Base-by-base conservation (phyloP, 2,329 filamentous ascomycete genomes). In the Fusarium phyllophilum region DNA sequence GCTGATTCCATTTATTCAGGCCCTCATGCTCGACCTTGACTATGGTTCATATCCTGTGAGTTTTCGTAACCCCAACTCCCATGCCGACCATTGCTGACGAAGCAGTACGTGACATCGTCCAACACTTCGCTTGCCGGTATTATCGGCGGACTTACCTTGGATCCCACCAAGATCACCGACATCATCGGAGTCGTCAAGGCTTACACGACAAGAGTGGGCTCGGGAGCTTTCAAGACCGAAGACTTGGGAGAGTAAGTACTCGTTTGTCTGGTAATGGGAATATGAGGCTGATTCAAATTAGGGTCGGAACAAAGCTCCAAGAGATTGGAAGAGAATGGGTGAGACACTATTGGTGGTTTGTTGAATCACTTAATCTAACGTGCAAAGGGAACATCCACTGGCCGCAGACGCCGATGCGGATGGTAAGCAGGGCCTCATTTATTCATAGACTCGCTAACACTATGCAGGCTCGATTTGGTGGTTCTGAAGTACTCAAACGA, bases 131-230 rank as follows among this genome's bases (percentile, higher is more conserved):
- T 77, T 59, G 75, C 73, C 44, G 91, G 91, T 69, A 87, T 91
- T 70, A 87, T 92, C 74, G 90, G 88, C 44, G 91, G 91, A 59
- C 84, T 93, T 18, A 87, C 87, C 41, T 81, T 93, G 49, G 89
- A 89, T 78, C 90, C 89, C 69, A 87, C 84, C 72, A 90, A 89
- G 71, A 85, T 93, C 70, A 86, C 85, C 60, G 86, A 84, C 69
- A 86, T 89, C 51, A 88, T 92, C 73, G 91, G 91, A 61, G 90
- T 93, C 17, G 90, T 92, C 34, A 93, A 93, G 80, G 90, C 90
- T 36, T 92, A 92, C 80, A 92, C 91, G 45, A 93, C 91, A 36
- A 85, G 88, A 70, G 89, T 91, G 22, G 87, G 86, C 48, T 85
- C 85, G 48, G 91, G 91, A 18, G 88, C 88, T n/a, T 93, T 93